Conservation (phyloP, 768 basidiomycete species). For the Lentinula raphanica region DNA sequence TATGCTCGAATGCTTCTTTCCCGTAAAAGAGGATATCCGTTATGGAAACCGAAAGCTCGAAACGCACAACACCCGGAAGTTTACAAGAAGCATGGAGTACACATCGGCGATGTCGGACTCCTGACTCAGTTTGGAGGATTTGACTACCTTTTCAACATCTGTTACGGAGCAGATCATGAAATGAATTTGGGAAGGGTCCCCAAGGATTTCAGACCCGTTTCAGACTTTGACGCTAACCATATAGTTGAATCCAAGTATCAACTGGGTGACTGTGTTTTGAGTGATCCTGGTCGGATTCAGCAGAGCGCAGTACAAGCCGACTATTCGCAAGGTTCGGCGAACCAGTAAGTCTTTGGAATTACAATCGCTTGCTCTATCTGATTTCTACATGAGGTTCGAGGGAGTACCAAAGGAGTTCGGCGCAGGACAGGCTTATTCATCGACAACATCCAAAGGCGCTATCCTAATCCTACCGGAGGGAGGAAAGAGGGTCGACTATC, state of each 20-base stretch:
- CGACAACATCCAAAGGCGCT: background rate
- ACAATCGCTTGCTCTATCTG: background rate
- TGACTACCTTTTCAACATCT: conserved; percentile 4
- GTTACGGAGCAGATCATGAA: background rate
- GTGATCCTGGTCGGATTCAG: background rate
- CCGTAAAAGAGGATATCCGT: background rate
- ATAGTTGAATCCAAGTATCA: background rate
- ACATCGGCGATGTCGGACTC: conserved; percentile 4
- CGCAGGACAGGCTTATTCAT: background rate
- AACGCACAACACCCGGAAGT: background rate
- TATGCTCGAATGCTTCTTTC: background rate
- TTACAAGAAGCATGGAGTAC: background rate
- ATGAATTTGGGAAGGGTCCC: background rate
- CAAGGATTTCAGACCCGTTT: background rate
- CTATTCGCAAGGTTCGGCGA: no score
- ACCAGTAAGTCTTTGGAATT: background rate
- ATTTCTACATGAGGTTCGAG: background rate
- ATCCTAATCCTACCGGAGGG: background rate
- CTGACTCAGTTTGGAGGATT: background rate
- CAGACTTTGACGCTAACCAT: background rate
- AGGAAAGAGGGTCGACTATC: background rate
- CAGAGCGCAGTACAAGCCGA: background rate
- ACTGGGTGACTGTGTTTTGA: background rate
- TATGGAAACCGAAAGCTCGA: background rate
- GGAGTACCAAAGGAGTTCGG: background rate